Evolutionary conservation across 768 basidiomycete species (phyloP), one percentile per base, ranked within the genome.

Genomic region (Pilatotrama ljubarskyi): DNA sequence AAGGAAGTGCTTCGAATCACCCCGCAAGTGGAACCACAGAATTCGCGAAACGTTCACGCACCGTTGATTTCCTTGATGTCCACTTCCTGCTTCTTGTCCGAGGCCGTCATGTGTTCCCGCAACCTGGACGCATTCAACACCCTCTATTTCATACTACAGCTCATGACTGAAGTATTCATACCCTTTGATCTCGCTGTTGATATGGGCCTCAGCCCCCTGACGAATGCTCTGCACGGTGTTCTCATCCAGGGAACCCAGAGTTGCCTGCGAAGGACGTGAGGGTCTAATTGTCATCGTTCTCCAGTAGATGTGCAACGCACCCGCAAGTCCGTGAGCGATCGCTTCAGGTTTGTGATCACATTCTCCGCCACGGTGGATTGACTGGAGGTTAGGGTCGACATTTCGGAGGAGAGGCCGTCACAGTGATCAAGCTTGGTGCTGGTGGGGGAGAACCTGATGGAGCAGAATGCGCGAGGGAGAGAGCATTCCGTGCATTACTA

Each of bases 11-110:
- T n/a, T n/a, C n/a, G n/a, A n/a, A n/a, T n/a, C n/a, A n/a, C n/a
- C n/a, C n/a, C n/a, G n/a, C n/a, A n/a, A n/a, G n/a, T n/a, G n/a
- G n/a, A n/a, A n/a, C n/a, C n/a, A n/a, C n/a, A n/a, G n/a, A n/a
- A n/a, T n/a, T n/a, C n/a, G n/a, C n/a, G n/a, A n/a, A n/a, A n/a
- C n/a, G n/a, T 32, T 48, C 26, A 64, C 75, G 53, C 54, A 80
- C 84, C 68, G 68, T 82, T 76, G 48, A 87, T 80, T 55, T 84
- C 83, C 11, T 75, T 67, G 7, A 81, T 73, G 5, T 77, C 77
- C 6, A 79, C 73, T 26, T 74, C 70, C 51, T 83, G 78, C 47
- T 72, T 72, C 36, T n/a, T 13, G 18, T 26, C 7, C 20, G 46
- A 52, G 25, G 18, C 24, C 24, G 56, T n/a, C 32, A 26, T 24